A percentile compares a stretch with the other conserved stretches of the same genome.
Evolutionary conservation across 371 early-diverging fungal genomes (phyloP).

Genomic region (Mucor mucedo): DNA sequence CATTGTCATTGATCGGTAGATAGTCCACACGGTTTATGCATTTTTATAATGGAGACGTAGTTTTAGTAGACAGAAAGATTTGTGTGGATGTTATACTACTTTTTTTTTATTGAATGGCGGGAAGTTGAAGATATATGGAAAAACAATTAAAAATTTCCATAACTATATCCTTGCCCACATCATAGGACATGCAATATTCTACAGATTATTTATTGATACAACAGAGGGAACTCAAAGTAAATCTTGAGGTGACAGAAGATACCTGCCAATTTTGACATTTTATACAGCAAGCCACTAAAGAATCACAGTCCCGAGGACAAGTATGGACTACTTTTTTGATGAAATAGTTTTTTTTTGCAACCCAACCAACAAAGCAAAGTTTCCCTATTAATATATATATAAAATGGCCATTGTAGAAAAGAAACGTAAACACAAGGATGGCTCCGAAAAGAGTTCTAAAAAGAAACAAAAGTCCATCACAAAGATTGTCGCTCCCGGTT

Average conservation of each 20-base stretch:
- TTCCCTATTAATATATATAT: background rate
- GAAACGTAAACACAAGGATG: conserved; percentile 51
- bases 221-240: too few species aligned
- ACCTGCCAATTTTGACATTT: background rate
- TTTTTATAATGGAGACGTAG: too few species aligned
- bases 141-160: too few species aligned
- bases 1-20: too few species aligned
- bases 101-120: too few species aligned
- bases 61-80: too few species aligned
- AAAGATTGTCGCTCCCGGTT: conserved; percentile 22
- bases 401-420: conserved; percentile 39
- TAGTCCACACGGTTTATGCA: too few species aligned
- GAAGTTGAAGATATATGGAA: too few species aligned
- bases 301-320: background rate
- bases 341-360: conserved; percentile 1
- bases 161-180: background rate
- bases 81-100: too few species aligned
- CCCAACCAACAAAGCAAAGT: background rate
- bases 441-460: conserved; percentile 35
- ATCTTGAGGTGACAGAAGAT: background rate
- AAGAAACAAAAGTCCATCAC: conserved; percentile 39
- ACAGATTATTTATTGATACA: too few species aligned
- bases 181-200: too few species aligned
- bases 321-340: conserved; percentile 1
- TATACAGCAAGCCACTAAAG: background rate